A percentile compares a stretch with the other conserved stretches of the same genome.
Evolutionary conservation across 805 yeast species (phyloP).

Genomic region (Huiozyma naganishii): DNA sequence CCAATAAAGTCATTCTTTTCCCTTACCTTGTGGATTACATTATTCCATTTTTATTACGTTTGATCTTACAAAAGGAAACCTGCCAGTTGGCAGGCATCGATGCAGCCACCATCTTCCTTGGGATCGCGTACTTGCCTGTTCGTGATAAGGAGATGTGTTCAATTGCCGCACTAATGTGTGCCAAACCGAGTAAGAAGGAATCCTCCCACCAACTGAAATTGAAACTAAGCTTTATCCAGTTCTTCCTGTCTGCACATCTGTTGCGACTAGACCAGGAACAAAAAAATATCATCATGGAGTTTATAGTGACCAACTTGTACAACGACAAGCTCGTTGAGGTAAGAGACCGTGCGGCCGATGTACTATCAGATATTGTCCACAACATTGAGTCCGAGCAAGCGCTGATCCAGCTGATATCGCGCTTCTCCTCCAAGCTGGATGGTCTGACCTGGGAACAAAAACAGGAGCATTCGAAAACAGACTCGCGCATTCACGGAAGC

Average conservation of each 20-base stretch:
- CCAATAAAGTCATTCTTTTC: conserved; percentile 42
- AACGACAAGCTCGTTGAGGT: conserved; percentile 62
- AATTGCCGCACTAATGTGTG: conserved; percentile 2
- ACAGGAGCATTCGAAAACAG: conserved; percentile 30
- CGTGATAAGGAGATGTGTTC: conserved; percentile 16
- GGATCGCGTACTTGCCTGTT: conserved; percentile 40
- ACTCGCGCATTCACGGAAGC: conserved; percentile 63
- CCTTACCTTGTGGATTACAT: conserved; percentile 42
- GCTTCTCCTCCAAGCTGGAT: conserved; percentile 29
- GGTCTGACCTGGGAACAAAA: conserved; percentile 23
- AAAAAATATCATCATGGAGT: conserved; percentile 38
- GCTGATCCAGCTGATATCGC: conserved; percentile 31
- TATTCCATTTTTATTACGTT: conserved; percentile 57
- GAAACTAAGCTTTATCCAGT: conserved; percentile 63
- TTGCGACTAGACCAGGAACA: conserved; percentile 41
- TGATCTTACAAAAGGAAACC: conserved; percentile 69
- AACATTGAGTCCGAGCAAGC: conserved; percentile 37
- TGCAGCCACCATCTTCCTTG: conserved; percentile 38
- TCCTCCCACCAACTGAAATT: conserved; percentile 56
- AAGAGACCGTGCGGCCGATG: conserved; percentile 59
- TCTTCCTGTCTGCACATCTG: conserved; percentile 60
- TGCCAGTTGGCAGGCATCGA: conserved; percentile 58
- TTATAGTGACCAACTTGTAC: conserved; percentile 40
- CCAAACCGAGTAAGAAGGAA: not conserved
- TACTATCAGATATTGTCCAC: conserved; percentile 76